phyloP scores from a whole-genome alignment of 805 yeast species.

The Teunomyces cretensis region DNA sequence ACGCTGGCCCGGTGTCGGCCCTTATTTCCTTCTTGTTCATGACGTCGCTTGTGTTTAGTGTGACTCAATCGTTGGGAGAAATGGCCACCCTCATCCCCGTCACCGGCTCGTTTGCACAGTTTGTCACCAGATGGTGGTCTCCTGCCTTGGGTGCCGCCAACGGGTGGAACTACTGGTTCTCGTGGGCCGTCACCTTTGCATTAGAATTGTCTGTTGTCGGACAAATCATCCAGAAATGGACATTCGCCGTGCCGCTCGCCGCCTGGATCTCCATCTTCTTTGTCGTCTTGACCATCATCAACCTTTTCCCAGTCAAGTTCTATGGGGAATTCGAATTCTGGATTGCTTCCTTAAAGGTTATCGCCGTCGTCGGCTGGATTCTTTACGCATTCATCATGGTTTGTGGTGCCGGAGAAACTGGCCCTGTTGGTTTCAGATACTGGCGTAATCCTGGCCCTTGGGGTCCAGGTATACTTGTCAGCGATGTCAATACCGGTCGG shows the following conservation, averaged over 20 bases:
- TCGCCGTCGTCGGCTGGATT: constrained; percentile 71
- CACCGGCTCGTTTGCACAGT: constrained; percentile 67
- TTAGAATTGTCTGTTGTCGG: constrained; percentile 72
- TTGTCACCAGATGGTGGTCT: constrained; percentile 64
- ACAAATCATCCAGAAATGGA: constrained; percentile 65
- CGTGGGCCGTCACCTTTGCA: constrained; percentile 77
- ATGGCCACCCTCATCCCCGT: constrained; percentile 79
- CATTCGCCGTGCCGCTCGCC: constrained; percentile 63
- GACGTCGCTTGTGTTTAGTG: constrained; percentile 63
- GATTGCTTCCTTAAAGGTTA: constrained; percentile 64
- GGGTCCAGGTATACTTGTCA: constrained; percentile 62
- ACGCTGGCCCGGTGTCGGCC: constrained; percentile 70
- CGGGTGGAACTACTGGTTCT: constrained; percentile 74
- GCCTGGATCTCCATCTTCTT: constrained; percentile 73
- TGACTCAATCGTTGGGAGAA: constrained; percentile 74
- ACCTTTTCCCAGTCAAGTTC: constrained; percentile 65
- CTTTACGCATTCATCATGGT: constrained; percentile 68
- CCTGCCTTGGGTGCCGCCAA: constrained; percentile 74
- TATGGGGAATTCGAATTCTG: constrained; percentile 80
- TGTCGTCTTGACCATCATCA: constrained; percentile 51
- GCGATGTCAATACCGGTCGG: constrained; percentile 50
- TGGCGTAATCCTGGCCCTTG: constrained; percentile 81
- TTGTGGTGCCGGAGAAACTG: constrained; percentile 68
- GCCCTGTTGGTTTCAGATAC: constrained; percentile 76
- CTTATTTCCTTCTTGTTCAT: constrained; percentile 64